Evolutionary conservation across 805 yeast species (phyloP).

Genomic region (Metschnikowia vanudenii): DNA sequence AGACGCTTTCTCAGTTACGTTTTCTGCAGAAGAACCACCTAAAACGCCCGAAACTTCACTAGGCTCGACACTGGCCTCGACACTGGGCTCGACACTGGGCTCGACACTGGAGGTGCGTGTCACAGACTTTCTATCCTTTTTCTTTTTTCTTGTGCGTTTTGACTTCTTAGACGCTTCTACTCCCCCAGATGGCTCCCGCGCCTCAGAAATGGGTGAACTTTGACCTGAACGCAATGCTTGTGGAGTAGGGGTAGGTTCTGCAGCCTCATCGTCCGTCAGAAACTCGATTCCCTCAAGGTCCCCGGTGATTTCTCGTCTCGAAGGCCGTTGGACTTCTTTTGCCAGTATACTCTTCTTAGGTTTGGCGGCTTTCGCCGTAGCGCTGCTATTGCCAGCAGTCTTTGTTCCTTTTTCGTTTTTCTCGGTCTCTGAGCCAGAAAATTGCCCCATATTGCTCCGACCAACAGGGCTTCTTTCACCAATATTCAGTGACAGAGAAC

Average conservation of each 20-base stretch:
- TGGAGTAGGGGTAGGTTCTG: neutral
- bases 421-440: no score
- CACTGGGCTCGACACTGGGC: no score
- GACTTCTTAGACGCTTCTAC: no score
- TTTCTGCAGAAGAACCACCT: no score
- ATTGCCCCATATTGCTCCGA: neutral
- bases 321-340: conserved; percentile 10
- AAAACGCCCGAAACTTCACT: no score
- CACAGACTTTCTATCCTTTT: no score
- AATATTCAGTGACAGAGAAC: neutral
- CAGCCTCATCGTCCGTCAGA: conserved; percentile 27
- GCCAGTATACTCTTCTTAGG: neutral
- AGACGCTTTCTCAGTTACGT: no score
- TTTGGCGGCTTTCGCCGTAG: neutral
- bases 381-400: neutral
- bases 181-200: neutral
- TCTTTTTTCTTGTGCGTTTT: no score
- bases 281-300: conserved; percentile 29
- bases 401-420: neutral
- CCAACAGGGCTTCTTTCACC: neutral
- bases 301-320: conserved; percentile 26
- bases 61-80: no score
- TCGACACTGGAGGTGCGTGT: no score
- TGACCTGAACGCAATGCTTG: neutral
- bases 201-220: neutral